Conservation (phyloP, 495 filamentous ascomycete genomes). For the Penicillium manginii region DNA sequence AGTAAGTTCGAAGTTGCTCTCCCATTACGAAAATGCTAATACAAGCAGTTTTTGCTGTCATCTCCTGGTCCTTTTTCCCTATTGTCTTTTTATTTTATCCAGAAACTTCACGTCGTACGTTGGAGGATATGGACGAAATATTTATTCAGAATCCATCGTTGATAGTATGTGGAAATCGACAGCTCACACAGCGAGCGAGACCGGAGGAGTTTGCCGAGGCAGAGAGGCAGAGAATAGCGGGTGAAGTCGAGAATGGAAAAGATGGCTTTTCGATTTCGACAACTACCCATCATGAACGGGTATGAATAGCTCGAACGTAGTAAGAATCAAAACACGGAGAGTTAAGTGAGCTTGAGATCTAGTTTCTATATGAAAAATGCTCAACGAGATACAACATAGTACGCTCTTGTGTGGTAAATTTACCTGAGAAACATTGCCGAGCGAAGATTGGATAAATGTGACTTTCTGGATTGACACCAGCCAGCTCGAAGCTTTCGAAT, state of each 20-base stretch:
- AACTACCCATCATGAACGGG: conserved; percentile 1
- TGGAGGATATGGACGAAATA: conserved; percentile 58
- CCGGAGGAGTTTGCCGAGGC: conserved; percentile 28
- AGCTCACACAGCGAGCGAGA: conserved; percentile 27
- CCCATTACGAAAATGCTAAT: background rate
- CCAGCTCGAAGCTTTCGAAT: too few species aligned
- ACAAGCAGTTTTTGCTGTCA: conserved; percentile 34
- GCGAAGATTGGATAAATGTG: too few species aligned
- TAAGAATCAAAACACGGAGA: too few species aligned
- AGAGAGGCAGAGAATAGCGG: conserved; percentile 21
- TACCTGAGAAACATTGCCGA: too few species aligned
- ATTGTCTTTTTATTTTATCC: conserved; percentile 50
- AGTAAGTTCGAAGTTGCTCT: background rate
- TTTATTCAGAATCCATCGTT: conserved; percentile 42
- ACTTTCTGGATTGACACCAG: too few species aligned
- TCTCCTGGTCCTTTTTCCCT: conserved; percentile 34
- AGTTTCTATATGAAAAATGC: too few species aligned
- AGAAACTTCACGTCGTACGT: conserved; percentile 53
- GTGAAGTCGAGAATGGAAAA: conserved; percentile 5
- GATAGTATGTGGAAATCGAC: conserved; percentile 29
- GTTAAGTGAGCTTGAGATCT: too few species aligned
- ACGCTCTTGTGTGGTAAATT: too few species aligned
- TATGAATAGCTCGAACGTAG: background rate
- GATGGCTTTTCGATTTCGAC: background rate
- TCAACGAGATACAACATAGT: too few species aligned